Evolutionary conservation across 2,329 filamentous ascomycete species (phyloP), one percentile per base, ranked within the genome.

Genomic region (Grosmannia penicillata): DNA sequence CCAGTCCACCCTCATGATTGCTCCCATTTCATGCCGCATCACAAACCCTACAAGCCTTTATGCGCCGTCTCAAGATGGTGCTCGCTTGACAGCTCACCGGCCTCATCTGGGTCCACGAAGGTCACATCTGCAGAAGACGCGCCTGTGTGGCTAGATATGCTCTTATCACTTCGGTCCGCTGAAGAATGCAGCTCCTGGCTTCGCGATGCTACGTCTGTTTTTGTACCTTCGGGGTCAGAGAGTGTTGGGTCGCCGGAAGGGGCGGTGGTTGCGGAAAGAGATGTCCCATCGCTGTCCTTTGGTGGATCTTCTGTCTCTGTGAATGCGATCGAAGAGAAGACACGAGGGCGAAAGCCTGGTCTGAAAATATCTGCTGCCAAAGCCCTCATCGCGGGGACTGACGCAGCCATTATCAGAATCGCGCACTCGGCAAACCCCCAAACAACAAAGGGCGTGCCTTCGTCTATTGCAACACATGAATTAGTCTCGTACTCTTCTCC

Each of bases 381-480:
- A 7, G 49, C 51, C 8, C 53, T 49, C 11, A 56, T 45, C 7
- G 51, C 49, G 1, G 53, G 53, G 8, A 56, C 49, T 8, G 48
- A 54, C 7, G 53, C 48, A 1, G 54, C 51, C 37, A 56, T 53
- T 33, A 56, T 55, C 9, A 53, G 51, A 15, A 55, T 43, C 14
- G 50, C 45, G 6, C 48, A 48, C 33, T 55, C 53, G 17, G 53
- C 52, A 19, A 51, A 45, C 4, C 48, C 49, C 39, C 45, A 49
- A 11, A 53, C 42, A 39, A 45, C 40, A 27, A 45, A 38, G 21
- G 40, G 37, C 2, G 36, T 33, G 8, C 39, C 39, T 8, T 31
- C 37, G 21, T 36, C 38, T 43, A 21, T 7, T 13, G 6, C 6
- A 7, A n/a, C n/a, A n/a, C n/a, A n/a, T n/a, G n/a, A n/a, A n/a